Base-by-base conservation (phyloP, 805 yeast genomes). In the Blastobotrys attinorum region DNA sequence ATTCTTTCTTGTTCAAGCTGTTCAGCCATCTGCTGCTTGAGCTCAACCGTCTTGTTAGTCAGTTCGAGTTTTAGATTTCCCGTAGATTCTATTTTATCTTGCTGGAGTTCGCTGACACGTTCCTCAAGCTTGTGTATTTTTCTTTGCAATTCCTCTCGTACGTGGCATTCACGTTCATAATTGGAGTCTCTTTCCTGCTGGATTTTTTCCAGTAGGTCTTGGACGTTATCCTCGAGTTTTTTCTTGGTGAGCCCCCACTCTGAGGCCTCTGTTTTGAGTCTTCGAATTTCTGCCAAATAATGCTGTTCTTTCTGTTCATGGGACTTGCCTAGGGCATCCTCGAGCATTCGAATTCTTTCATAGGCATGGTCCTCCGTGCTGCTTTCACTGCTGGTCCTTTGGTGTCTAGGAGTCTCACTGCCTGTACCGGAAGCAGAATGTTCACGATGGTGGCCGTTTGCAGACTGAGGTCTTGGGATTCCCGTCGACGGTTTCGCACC, bases 231-330 rank as follows among this genome's bases (percentile, higher is more conserved):
- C n/a, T 58, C 58, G 5, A 63, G 46, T 35, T 60, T 63, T 34
- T 52, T 62, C 40, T 58, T 62, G 23, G 66, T 66, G 21, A 69
- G 49, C 37, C 69, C 73, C 23, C 62, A 54, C 20, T 61, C 61
- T 6, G 66, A 67, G 27, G 61, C 63, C 42, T 66, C 64, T 0
- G 73, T 70, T 44, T 65, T 64, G 6, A 53, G 57, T 23, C 51
- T 22, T 25, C 23, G 33, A n/a, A 47, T 39, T 21, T 45, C 49
- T 4, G 39, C 22, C 22, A 21, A 20, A 8, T 21, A 22, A 16
- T 21, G 17, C 31, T 40, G 44, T 31, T 40, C 40, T 6, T 11
- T 37, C 21, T 15, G 22, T 8, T 37, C 22, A 15, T 37, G 32
- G 15, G 15, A 15, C 6, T n/a, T 17, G 32, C 32, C 15, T 7